phyloP scores from a whole-genome alignment of 2,329 filamentous ascomycete species.

The Pseudocercospora crystallina region DNA sequence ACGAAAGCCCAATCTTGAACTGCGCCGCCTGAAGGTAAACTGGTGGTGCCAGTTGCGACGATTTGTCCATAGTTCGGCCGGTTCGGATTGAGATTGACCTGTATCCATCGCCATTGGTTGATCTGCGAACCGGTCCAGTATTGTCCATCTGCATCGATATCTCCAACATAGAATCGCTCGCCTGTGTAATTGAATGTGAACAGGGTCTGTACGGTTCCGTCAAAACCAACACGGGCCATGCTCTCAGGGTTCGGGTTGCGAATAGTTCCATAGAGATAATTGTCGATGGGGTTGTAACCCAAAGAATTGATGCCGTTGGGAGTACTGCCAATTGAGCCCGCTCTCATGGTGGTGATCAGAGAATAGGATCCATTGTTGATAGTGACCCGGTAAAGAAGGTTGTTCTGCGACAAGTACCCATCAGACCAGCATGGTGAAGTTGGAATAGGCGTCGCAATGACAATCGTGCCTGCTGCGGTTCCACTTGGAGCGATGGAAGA shows the following conservation, averaged over 20 bases:
- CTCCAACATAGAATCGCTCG: conserved; percentile 9
- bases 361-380: not conserved
- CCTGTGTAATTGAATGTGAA: not conserved
- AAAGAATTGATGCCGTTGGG: conserved; percentile 13
- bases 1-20: conserved; percentile 18
- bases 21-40: not conserved
- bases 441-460: conserved; percentile 13
- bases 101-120: conserved; percentile 4
- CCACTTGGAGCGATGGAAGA: conserved; percentile 17
- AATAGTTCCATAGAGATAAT: conserved; percentile 15
- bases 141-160: conserved; percentile 10
- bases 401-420: conserved; percentile 11
- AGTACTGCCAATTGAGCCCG: not conserved
- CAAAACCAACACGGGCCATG: conserved; percentile 9
- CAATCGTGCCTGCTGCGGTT: conserved; percentile 12
- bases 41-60: not conserved
- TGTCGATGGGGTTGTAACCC: conserved; percentile 14
- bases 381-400: conserved; percentile 6
- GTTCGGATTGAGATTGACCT: conserved; percentile 12
- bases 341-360: conserved; percentile 1
- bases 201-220: conserved; percentile 3
- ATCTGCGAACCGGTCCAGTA: conserved; percentile 13
- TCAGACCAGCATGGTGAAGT: conserved; percentile 7
- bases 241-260: conserved; percentile 8
- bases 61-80: conserved; percentile 11